Evolutionary conservation across 768 basidiomycete genomes (phyloP), one percentile per base, ranked within the genome.

Genomic region (Auricularia sp.): DNA sequence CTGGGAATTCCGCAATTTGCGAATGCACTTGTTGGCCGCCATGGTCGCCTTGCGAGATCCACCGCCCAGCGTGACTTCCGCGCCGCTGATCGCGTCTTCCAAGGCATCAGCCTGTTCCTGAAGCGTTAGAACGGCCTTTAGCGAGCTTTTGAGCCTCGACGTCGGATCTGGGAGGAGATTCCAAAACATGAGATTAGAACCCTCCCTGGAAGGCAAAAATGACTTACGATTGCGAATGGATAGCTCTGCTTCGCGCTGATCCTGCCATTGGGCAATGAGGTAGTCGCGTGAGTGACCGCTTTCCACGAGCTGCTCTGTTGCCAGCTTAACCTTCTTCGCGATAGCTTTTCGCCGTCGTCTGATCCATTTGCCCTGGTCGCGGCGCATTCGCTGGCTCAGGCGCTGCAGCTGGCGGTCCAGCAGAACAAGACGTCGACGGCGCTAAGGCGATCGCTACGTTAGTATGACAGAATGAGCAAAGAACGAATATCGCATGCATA

Each of bases 301-400:
- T 1, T 68, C 29, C 1, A 61, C 61, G 0, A 78, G 66, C 1
- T 60, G 35, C 7, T 65, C 58, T 0, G 54, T 10, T 4, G 72
- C 72, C 14, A 64, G 61, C 2, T 36, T 58, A 0, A 51, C 64
- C 36, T 74, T 73, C 0, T 16, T 64, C 5, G 56, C 33, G 0
- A 74, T 72, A 10, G 65, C 64, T 0, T 39, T 44, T 4, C 72
- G 66, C 1, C 71, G 67, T 0, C 70, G 67, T 0, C 64, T 64
- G 4, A 79, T 67, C 76, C 76, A 80, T 2, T 68, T 65, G 0
- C 77, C 75, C 3, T 79, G 72, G 16, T 74, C 72, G 14, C 70
- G 66, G 2, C 66, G 65, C 4, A 72, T 64, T 10, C 75, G 72
- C 0, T 35, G 12, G 0, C 71, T 72, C 23, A 79, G 72, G 1